phyloP scores from a whole-genome alignment of 768 basidiomycete species.

The Russula earlei region DNA sequence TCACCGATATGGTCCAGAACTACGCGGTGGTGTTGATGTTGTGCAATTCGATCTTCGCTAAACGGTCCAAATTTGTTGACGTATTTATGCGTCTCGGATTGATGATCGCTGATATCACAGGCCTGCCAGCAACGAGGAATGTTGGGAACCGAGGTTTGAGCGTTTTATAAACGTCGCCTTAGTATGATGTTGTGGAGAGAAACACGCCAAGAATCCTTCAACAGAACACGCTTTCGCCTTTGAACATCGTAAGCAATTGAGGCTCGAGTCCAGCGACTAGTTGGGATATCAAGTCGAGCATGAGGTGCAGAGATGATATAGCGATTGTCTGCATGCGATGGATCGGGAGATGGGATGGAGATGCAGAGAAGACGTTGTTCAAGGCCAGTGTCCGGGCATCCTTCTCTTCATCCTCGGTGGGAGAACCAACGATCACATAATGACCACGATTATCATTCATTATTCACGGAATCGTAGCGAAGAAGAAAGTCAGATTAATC shows the following conservation, averaged over 20 bases:
- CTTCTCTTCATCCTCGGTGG: not conserved
- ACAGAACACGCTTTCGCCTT: not conserved
- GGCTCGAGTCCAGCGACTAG: no score
- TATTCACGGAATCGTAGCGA: not conserved
- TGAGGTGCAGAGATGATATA: not conserved
- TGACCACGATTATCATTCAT: not conserved
- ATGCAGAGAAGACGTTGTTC: no score
- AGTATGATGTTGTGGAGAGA: fast-evolving
- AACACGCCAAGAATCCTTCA: not conserved
- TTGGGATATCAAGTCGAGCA: not conserved
- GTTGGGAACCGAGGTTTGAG: not conserved
- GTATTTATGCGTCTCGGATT: not conserved
- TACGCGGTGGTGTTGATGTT: not conserved
- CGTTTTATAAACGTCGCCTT: not conserved
- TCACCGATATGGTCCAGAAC: not conserved
- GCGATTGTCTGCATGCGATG: not conserved
- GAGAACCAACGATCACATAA: not conserved
- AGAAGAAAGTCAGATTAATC: not conserved
- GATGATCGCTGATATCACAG: not conserved
- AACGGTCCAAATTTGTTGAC: no score
- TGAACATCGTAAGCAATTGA: no score
- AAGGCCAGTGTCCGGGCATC: fast-evolving
- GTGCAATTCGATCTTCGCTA: not conserved
- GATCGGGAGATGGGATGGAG: no score
- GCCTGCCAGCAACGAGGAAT: not conserved